These are phyloP conservation scores for Parasitella parasitica DNA, from an alignment of 371 early-diverging fungal species.

Conservation along the genomic window DNA sequence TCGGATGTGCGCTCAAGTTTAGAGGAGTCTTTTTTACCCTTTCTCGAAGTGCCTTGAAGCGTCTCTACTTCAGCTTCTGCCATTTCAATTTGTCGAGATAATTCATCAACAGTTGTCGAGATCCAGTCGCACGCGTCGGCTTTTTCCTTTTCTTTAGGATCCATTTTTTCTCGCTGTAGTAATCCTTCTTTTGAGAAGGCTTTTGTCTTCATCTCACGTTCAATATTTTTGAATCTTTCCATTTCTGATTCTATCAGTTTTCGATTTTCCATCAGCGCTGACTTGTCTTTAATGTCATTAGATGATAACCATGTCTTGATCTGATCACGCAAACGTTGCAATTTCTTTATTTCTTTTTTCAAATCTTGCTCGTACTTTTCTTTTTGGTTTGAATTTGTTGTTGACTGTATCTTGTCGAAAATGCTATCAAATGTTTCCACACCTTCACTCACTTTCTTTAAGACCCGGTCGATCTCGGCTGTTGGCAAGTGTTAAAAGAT, in stretches of 20 bases:
- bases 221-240: constrained; percentile 97
- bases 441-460: constrained; percentile 96
- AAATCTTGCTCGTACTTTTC: constrained; percentile 95
- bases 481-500: too few species aligned
- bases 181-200: constrained; percentile 98
- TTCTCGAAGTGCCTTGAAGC: constrained; percentile 72
- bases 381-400: constrained; percentile 84
- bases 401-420: constrained; percentile 84
- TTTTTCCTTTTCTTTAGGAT: constrained; percentile 93
- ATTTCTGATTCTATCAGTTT: constrained; percentile 96
- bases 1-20: constrained; percentile 71
- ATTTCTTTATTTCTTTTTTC: constrained; percentile 98
- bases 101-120: constrained; percentile 76
- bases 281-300: constrained; percentile 96
- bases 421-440: constrained; percentile 92
- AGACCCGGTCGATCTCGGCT: constrained; percentile 71
- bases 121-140: constrained; percentile 84
- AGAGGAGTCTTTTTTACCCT: constrained; percentile 77
- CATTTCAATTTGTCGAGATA: constrained; percentile 86
- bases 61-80: constrained; percentile 89
- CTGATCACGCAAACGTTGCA: constrained; percentile 94
- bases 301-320: constrained; percentile 94
- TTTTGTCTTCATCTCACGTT: constrained; percentile 98
- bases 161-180: constrained; percentile 74
- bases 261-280: constrained; percentile 82